phyloP scores from a whole-genome alignment of 106 monocot genomes.

The Narthecium ossifragum region DNA sequence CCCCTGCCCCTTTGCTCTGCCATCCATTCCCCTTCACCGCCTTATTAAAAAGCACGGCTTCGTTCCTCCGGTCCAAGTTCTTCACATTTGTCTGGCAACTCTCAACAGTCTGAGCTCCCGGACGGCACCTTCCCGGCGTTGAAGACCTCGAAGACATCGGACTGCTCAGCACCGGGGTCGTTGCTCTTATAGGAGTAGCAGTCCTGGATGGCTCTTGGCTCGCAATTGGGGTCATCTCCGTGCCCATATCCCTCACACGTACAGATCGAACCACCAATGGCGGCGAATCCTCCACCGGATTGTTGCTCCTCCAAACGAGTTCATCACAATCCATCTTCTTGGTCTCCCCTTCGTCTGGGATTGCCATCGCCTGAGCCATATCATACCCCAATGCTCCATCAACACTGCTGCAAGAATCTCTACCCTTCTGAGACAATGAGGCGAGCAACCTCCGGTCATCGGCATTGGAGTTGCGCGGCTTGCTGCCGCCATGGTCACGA shows the following conservation, averaged over 20 bases:
- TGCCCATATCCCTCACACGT: constrained; percentile 83
- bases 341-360: constrained; percentile 61
- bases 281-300: constrained; percentile 23
- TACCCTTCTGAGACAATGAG: constrained; percentile 55
- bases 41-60: constrained; percentile 8
- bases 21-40: constrained; percentile 7
- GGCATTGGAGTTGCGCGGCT: constrained; percentile 79
- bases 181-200: constrained; percentile 59
- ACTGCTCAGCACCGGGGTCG: constrained; percentile 56
- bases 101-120: constrained; percentile 12
- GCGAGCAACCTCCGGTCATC: constrained; percentile 69
- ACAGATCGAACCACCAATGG: constrained; percentile 31
- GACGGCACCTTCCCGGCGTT: constrained; percentile 35
- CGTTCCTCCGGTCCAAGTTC: constrained; percentile 28
- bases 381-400: constrained; percentile 47
- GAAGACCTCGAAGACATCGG: constrained; percentile 68
- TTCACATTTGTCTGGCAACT: constrained; percentile 10
- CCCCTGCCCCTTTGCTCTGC: constrained; percentile 6
- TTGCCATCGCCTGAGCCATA: constrained; percentile 7
- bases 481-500: constrained; percentile 24
- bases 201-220: constrained; percentile 85
- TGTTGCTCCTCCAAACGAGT: constrained; percentile 15
- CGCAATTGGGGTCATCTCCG: constrained; percentile 91
- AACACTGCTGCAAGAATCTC: constrained; percentile 74
- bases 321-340: constrained; percentile 74